Evolutionary conservation across 441 rosid genomes (phyloP), one percentile per base, ranked within the genome.

Genomic region (Bocquillonia castaneifolia): DNA sequence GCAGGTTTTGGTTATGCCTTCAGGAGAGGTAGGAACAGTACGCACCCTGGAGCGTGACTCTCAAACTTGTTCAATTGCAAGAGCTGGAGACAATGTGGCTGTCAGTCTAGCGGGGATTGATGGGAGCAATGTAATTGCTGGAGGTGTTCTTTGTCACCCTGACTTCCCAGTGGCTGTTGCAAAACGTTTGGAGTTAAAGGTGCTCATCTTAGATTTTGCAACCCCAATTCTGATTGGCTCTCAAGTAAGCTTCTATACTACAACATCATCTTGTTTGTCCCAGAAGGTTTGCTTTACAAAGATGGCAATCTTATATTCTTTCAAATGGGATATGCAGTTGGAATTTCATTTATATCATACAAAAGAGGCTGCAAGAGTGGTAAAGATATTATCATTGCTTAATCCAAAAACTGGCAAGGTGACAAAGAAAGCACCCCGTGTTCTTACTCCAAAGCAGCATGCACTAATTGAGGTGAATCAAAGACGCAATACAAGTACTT

Each of bases 341-440:
- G 99, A 95, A 80, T 87, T 93, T 77, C 97, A 95, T 63, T 73
- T 88, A 70, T 96, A 89, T 73, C 99, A 92, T 37, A 89, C 87
- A 18, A 89, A 89, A 80, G 97, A 86, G 77, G 98, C 87, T 63
- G 97, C 96, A 31, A 85, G 81, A 71, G 85, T 95, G 59, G 78
- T 66, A 66, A 89, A 74, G 66, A 86, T 92, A 68, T 51, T 79
- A 66, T 83, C 96, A 45, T 51, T 89, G 72, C 90, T 91, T 31
- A 94, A 95, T 80, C 81, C 93, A 31, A 95, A 91, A 83, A 92
- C 97, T 7, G 98, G 98, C 69, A 89, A 89, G 79, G 84, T 79
- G 57, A 79, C 70, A 44, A 92, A 89, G 83, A 91, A 85, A 72
- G 74, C 88, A 36, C 99, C 99, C 14, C 95, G 98, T 34, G 81